These are phyloP conservation scores for Pichia sp. DNA, from an alignment of 1,139 yeast species.

Conservation along the genomic window DNA sequence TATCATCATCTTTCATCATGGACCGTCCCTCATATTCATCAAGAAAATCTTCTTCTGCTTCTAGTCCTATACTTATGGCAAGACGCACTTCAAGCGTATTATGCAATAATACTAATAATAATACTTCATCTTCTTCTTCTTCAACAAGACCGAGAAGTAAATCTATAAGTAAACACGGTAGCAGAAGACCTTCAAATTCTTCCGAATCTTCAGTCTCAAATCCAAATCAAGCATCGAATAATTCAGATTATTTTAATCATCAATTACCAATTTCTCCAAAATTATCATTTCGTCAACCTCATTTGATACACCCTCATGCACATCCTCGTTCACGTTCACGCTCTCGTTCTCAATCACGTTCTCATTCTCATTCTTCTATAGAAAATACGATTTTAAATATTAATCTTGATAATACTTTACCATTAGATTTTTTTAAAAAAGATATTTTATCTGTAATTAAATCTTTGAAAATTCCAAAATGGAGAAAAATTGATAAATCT, in stretches of 20 bases:
- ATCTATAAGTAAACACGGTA: neutral
- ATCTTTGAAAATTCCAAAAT: slow-evolving; percentile 62
- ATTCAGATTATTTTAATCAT: neutral
- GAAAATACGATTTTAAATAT: slow-evolving; percentile 29
- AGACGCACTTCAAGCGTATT: neutral
- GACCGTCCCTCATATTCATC: slow-evolving; percentile 5
- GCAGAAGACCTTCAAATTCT: slow-evolving; percentile 1
- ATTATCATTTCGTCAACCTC: slow-evolving; percentile 6
- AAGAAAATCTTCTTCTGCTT: slow-evolving; percentile 1
- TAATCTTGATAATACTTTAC: slow-evolving; percentile 63
- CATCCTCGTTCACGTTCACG: neutral
- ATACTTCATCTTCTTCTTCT: neutral
- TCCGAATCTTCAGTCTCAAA: neutral
- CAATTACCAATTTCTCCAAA: neutral
- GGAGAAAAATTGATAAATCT: slow-evolving; percentile 41
- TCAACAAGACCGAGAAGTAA: neutral
- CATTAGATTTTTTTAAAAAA: slow-evolving; percentile 75
- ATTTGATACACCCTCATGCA: slow-evolving; percentile 8
- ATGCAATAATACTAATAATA: no score
- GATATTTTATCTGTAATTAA: slow-evolving; percentile 67
- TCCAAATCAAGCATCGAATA: neutral
- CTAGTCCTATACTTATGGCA: neutral
- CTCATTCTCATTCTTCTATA: slow-evolving; percentile 7
- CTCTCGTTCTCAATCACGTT: no score
- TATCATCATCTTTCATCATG: neutral